Evolutionary conservation across 768 basidiomycete genomes (phyloP), one percentile per base, ranked within the genome.

Genomic region (Tephrocybe sp.): DNA sequence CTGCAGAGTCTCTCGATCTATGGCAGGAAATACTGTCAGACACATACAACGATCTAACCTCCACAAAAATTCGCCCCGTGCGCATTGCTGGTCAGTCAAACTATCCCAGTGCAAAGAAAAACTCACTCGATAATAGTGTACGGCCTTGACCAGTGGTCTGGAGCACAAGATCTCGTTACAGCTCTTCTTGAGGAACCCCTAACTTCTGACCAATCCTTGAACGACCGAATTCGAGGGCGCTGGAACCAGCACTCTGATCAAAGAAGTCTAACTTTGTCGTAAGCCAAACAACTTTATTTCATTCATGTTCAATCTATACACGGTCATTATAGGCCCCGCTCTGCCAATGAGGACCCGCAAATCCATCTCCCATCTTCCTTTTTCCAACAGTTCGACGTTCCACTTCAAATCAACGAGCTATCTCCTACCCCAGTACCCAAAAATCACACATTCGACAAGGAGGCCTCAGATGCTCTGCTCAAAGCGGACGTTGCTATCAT

Each of bases 151-250:
- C 65, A 78, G 57, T 75, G 70, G 63, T 75, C 84, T 16, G 73
- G 72, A 30, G 71, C 81, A 6, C 68, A 69, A 30, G 80, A 85
- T 25, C 66, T 92, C 4, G 78, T 91, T 16, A 82, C 82, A 4
- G 86, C 87, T 6, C 72, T 92, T 28, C 69, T 92, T 13, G 78
- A 84, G 36, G 83, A 90, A 46, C 88, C 88, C 12, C 77, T 92
- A 55, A 70, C 74, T 2, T 79, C 80, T n/a, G 77, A 81, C 53
- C 51, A 69, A 21, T 58, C 64, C 4, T 71, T 77, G 50, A 74
- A 70, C 42, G 65, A 70, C 26, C 58, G 60, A 7, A 58, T 87
- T 19, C 73, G 71, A 44, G 60, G 70, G 32, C 73, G 87, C 26
- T 86, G 86, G 82, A 61, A 65, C 34, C 52, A 60, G 18, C 45